Evolutionary conservation across 2,329 filamentous ascomycete species (phyloP).

Genomic region (Penicillium sp.): DNA sequence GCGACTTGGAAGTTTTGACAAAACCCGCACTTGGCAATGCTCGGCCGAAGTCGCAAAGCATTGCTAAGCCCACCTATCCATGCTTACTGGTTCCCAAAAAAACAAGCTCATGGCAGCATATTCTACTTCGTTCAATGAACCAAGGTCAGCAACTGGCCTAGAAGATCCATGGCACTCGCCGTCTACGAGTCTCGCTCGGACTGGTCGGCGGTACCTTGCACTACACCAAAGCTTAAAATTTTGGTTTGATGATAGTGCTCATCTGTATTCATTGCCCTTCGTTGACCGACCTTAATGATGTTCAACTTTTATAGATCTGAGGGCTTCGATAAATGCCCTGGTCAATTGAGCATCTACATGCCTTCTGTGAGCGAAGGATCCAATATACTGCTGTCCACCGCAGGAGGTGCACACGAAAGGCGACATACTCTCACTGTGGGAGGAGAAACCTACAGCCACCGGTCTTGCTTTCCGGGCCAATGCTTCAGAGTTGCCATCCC

Average conservation of each 20-base stretch:
- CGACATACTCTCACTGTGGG: neutral
- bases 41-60: no score
- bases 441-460: neutral
- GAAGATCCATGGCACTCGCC: conserved; percentile 3
- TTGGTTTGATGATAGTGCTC: neutral
- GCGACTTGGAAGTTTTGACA: neutral
- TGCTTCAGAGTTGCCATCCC: neutral
- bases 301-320: no score
- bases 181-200: conserved; percentile 1
- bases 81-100: no score
- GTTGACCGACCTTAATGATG: no score
- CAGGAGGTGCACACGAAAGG: neutral
- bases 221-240: neutral
- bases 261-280: no score
- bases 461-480: conserved; percentile 15
- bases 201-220: neutral
- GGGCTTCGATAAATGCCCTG: no score
- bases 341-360: no score
- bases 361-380: no score
- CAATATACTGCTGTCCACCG: neutral
- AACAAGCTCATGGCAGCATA: neutral
- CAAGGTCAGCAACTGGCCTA: conserved; percentile 6
- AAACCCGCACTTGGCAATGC: no score
- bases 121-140: neutral
- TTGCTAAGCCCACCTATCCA: no score